Percentiles rank a stretch among this genome's conserved stretches.
Evolutionary conservation across 352 stramenopile species (phyloP).

Genomic region (Phytopythium oedochilum): DNA sequence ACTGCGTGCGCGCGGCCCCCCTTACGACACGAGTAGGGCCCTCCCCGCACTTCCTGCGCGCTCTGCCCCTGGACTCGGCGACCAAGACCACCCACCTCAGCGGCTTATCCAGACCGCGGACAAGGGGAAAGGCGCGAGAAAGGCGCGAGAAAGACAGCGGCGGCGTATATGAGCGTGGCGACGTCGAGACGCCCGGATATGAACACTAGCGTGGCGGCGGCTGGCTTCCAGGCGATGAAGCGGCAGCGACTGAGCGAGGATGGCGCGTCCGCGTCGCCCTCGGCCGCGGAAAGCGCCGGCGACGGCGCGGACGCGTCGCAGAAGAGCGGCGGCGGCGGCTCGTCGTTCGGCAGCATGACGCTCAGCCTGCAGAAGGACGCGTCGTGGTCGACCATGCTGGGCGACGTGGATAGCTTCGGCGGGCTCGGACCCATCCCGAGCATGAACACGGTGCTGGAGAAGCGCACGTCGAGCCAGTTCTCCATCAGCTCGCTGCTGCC

Average conservation of each 20-base stretch:
- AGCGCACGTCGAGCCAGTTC: conserved; percentile 69
- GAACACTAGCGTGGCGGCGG: conserved; percentile 1
- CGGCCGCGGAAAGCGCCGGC: conserved; percentile 6
- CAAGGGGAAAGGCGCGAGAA: not conserved
- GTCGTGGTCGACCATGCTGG: conserved; percentile 62
- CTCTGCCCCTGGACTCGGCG: too few species aligned
- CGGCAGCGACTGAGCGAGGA: conserved; percentile 47
- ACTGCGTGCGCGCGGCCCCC: too few species aligned
- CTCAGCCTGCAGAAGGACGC: conserved; percentile 68
- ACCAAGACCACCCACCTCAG: too few species aligned
- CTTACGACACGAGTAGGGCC: too few species aligned
- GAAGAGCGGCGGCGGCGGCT: conserved; percentile 14
- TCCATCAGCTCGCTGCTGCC: conserved; percentile 71
- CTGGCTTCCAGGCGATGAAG: conserved; percentile 25
- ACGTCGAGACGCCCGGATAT: not conserved
- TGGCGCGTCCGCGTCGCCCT: conserved; percentile 10
- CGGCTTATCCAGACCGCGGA: too few species aligned
- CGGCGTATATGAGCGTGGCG: conserved; percentile 1
- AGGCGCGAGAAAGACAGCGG: too few species aligned
- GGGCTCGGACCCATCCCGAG: conserved; percentile 60
- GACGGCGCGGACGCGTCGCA: conserved; percentile 4
- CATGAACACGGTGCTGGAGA: conserved; percentile 66
- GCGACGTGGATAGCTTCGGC: conserved; percentile 64
- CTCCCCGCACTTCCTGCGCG: too few species aligned
- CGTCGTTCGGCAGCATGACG: conserved; percentile 41